phyloP scores from a whole-genome alignment of 495 filamentous ascomycete species.

The Penicillium taxi region DNA sequence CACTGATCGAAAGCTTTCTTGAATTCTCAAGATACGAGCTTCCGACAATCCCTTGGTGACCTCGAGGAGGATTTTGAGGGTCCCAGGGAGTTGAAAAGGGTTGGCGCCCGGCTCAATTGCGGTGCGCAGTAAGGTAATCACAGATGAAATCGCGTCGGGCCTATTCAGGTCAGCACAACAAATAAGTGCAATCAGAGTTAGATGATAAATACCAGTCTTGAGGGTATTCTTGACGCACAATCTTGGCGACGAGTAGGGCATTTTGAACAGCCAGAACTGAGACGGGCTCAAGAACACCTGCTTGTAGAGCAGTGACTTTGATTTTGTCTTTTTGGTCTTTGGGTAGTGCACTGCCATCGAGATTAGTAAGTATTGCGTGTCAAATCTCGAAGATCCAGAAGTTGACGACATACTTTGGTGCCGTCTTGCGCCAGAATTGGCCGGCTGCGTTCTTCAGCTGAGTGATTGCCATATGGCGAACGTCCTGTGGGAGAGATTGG shows the following conservation, averaged over 20 bases:
- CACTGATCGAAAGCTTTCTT: constrained; percentile 62
- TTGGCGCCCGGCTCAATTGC: constrained; percentile 36
- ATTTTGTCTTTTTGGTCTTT: constrained; percentile 69
- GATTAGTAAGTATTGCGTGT: constrained; percentile 14
- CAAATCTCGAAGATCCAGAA: neutral
- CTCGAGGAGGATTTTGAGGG: constrained; percentile 68
- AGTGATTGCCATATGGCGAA: constrained; percentile 84
- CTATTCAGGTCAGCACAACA: constrained; percentile 11
- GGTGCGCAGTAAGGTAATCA: constrained; percentile 55
- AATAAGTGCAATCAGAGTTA: neutral
- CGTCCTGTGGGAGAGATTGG: constrained; percentile 59
- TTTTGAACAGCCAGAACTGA: constrained; percentile 72
- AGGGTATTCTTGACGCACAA: constrained; percentile 82
- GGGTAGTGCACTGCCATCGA: constrained; percentile 50
- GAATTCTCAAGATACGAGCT: constrained; percentile 60
- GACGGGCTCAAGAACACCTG: constrained; percentile 65
- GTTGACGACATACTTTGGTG: constrained; percentile 52
- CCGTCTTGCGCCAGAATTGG: constrained; percentile 78
- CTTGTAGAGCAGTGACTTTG: constrained; percentile 61
- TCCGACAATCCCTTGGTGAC: constrained; percentile 86
- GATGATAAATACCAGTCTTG: constrained; percentile 54
- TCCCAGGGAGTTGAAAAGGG: constrained; percentile 55
- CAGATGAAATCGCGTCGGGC: constrained; percentile 43
- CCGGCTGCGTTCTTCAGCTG: constrained; percentile 94
- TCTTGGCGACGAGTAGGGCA: constrained; percentile 77